Conservation (phyloP, 768 basidiomycete genomes). For the Chalciporus piperatus region DNA sequence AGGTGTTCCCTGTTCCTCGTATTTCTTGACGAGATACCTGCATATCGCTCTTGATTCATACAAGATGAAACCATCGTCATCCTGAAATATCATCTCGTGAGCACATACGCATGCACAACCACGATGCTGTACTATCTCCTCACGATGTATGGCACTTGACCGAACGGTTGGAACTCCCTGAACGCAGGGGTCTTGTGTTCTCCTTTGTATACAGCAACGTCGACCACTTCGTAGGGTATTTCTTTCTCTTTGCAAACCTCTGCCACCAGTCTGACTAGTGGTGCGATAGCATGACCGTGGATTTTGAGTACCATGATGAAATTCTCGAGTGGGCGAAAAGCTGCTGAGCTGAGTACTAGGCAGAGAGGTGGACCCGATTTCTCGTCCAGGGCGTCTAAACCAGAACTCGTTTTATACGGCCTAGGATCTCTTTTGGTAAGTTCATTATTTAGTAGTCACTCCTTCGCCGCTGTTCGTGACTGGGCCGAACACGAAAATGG, state of each 20-base stretch:
- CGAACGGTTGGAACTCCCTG: constrained; percentile 36
- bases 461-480: too few relatives aligned
- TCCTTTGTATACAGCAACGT: constrained; percentile 32
- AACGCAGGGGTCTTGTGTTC: constrained; percentile 36
- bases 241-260: constrained; percentile 38
- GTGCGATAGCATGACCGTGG: constrained; percentile 36
- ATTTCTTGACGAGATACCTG: constrained; percentile 31
- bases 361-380: background rate
- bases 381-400: background rate
- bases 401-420: too few relatives aligned
- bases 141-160: constrained; percentile 36
- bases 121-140: background rate
- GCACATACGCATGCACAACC: background rate
- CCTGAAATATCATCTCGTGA: constrained; percentile 7
- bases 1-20: constrained; percentile 18
- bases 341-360: background rate
- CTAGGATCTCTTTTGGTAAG: too few relatives aligned
- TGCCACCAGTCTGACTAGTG: constrained; percentile 41
- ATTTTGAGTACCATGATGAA: constrained; percentile 44
- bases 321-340: background rate
- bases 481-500: too few relatives aligned
- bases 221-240: constrained; percentile 37
- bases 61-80: constrained; percentile 33
- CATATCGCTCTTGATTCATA: constrained; percentile 29
- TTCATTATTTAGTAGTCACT: too few relatives aligned